Evolutionary conservation across 495 filamentous ascomycete species (phyloP).

Genomic region (Hyaloscypha bicolor): DNA sequence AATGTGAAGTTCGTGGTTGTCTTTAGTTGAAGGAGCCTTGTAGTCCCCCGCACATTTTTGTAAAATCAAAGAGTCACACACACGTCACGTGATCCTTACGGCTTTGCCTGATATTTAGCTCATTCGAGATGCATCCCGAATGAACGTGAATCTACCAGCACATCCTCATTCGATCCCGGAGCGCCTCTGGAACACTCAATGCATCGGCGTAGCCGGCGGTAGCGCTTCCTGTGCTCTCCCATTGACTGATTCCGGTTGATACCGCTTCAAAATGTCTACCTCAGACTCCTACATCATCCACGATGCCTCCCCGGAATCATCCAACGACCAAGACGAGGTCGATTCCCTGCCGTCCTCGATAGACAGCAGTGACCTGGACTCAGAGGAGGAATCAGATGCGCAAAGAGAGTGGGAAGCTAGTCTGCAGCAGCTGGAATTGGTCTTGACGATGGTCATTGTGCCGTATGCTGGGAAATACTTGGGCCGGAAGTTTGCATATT

Average conservation of each 20-base stretch:
- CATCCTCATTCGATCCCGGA: neutral
- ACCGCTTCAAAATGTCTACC: slow-evolving; percentile 29
- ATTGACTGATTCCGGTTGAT: neutral
- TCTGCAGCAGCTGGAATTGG: slow-evolving; percentile 87
- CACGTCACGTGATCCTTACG: neutral
- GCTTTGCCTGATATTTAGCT: neutral
- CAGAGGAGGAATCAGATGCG: slow-evolving; percentile 64
- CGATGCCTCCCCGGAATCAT: slow-evolving; percentile 26
- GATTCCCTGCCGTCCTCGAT: slow-evolving; percentile 73
- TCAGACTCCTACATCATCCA: slow-evolving; percentile 32
- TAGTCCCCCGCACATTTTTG: slow-evolving; percentile 6
- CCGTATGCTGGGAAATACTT: slow-evolving; percentile 93
- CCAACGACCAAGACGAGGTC: slow-evolving; percentile 61
- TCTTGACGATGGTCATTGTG: slow-evolving; percentile 90
- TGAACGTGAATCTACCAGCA: slow-evolving; percentile 6
- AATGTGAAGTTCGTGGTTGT: neutral
- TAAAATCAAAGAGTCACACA: slow-evolving; percentile 5
- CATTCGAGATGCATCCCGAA: slow-evolving; percentile 4
- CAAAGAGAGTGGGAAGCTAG: slow-evolving; percentile 93
- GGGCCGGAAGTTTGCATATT: slow-evolving; percentile 92
- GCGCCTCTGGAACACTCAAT: slow-evolving; percentile 35
- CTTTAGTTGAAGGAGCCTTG: neutral
- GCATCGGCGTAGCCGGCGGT: slow-evolving; percentile 33
- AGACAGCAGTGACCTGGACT: slow-evolving; percentile 32
- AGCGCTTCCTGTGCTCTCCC: slow-evolving; percentile 27